Evolutionary conservation across 2,329 filamentous ascomycete genomes (phyloP).

Genomic region (Aureobasidium sp.): DNA sequence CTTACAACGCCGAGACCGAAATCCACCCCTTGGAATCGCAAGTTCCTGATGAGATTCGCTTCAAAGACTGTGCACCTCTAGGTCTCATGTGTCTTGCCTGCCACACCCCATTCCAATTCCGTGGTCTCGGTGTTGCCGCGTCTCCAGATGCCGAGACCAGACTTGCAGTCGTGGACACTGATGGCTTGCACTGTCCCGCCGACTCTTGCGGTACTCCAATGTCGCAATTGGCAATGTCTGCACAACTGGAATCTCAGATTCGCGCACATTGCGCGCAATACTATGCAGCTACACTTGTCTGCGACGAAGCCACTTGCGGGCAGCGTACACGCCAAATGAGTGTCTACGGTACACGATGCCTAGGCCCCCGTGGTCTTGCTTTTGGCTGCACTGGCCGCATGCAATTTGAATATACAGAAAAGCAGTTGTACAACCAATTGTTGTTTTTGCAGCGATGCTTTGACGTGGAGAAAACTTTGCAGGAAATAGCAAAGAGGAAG

Average conservation of each 20-base stretch:
- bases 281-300: conserved; percentile 87
- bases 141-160: conserved; percentile 27
- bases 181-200: conserved; percentile 65
- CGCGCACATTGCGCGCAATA: conserved; percentile 71
- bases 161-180: conserved; percentile 55
- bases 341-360: conserved; percentile 83
- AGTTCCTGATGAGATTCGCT: conserved; percentile 84
- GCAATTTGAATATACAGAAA: conserved; percentile 80
- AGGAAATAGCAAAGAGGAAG: conserved; percentile 40
- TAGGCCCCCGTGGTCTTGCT: conserved; percentile 78
- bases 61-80: conserved; percentile 70
- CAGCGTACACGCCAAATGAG: conserved; percentile 84
- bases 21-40: conserved; percentile 91
- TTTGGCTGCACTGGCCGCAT: conserved; percentile 80
- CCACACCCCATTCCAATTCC: conserved; percentile 62
- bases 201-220: conserved; percentile 56
- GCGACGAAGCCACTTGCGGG: conserved; percentile 80
- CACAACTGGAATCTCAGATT: conserved; percentile 80
- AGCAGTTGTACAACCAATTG: conserved; percentile 89
- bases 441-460: conserved; percentile 79
- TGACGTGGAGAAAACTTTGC: conserved; percentile 66
- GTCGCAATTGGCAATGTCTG: conserved; percentile 64
- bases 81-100: conserved; percentile 74
- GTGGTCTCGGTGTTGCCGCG: conserved; percentile 53
- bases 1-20: conserved; percentile 46